Base-by-base conservation (phyloP, 768 basidiomycete genomes). In the Astraeus odoratus region DNA sequence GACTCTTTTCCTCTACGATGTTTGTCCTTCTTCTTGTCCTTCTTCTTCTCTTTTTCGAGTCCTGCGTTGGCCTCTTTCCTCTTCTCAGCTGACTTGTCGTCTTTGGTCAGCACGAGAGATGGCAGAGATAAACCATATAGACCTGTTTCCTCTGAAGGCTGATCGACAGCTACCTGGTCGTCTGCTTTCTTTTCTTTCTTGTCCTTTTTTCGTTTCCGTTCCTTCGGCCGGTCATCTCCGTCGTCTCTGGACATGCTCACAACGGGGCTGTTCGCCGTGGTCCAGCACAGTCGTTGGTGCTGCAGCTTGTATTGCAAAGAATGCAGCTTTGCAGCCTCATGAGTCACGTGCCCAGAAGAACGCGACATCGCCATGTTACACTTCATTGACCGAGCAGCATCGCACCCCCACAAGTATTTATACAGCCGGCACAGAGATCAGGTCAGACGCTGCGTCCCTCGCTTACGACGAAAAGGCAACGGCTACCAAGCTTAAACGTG, bases 1-100 rank as follows among this genome's bases (percentile, higher is more conserved):
- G 31, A 8, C 20, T 24, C 24, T 33, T 23, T 36, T 44, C 39
- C 27, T 45, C 25, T 49, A 47, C 7, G 38, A 44, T 19, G 51
- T 8, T 56, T 46, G 16, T 57, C 45, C n/a, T 63, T 66, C 54
- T 71, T 72, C 57, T 68, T 69, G 13, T 39, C 40, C 53, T 66
- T 72, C 55, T 69, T 69, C 51, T 68, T 71, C 57, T 70, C 71
- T 39, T n/a, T n/a, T n/a, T n/a, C n/a, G n/a, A n/a, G n/a, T n/a
- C n/a, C n/a, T n/a, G n/a, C n/a, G n/a, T n/a, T n/a, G n/a, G 68
- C 65, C 40, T 66, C 65, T 43, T 59, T 63, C 54, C 65, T 68
- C 50, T 61, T 65, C 39, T 50, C 55, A 30, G 30, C 48, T 49
- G 42, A 46, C 33, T 50, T 49, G 34, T 38, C 46, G 33, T 43